These are phyloP conservation scores for Kodamaea suecica DNA, from an alignment of 1,139 yeast genomes.

Conservation along the genomic window DNA sequence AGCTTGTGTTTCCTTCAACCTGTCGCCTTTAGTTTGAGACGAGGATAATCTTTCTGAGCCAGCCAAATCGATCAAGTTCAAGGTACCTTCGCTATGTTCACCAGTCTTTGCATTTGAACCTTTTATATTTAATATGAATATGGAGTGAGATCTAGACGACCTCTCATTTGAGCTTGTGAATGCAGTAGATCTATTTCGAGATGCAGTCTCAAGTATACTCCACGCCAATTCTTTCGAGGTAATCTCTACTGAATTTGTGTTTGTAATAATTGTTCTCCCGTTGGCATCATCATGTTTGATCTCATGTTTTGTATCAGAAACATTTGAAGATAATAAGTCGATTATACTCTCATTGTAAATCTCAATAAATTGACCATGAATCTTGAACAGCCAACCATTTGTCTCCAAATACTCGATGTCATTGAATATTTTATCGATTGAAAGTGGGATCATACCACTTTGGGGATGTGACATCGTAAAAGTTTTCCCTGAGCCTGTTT, in stretches of 20 bases:
- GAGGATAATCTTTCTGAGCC: constrained; percentile 83
- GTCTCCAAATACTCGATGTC: constrained; percentile 49
- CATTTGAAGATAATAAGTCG: constrained; percentile 53
- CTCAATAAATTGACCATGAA: constrained; percentile 80
- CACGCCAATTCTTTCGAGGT: constrained; percentile 50
- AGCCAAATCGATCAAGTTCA: constrained; percentile 79
- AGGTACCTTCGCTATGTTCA: constrained; percentile 53
- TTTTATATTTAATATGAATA: constrained; percentile 60
- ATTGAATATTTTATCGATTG: constrained; percentile 69
- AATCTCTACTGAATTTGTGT: constrained; percentile 51
- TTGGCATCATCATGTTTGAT: constrained; percentile 65
- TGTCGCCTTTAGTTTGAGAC: constrained; percentile 75
- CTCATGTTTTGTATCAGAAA: constrained; percentile 48
- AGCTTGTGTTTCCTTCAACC: constrained; percentile 83
- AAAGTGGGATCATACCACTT: constrained; percentile 82
- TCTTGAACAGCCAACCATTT: constrained; percentile 63
- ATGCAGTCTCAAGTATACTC: constrained; percentile 51
- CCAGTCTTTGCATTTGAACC: constrained; percentile 57
- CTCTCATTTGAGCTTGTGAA: constrained; percentile 78
- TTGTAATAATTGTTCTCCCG: constrained; percentile 57
- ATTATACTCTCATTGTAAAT: constrained; percentile 80
- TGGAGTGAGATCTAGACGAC: constrained; percentile 68
- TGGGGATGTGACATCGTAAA: constrained; percentile 74
- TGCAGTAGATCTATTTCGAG: constrained; percentile 70
- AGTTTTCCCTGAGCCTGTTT: constrained; percentile 96